phyloP scores from a whole-genome alignment of 2,329 filamentous ascomycete genomes.

The Setomelanomma holmii region DNA sequence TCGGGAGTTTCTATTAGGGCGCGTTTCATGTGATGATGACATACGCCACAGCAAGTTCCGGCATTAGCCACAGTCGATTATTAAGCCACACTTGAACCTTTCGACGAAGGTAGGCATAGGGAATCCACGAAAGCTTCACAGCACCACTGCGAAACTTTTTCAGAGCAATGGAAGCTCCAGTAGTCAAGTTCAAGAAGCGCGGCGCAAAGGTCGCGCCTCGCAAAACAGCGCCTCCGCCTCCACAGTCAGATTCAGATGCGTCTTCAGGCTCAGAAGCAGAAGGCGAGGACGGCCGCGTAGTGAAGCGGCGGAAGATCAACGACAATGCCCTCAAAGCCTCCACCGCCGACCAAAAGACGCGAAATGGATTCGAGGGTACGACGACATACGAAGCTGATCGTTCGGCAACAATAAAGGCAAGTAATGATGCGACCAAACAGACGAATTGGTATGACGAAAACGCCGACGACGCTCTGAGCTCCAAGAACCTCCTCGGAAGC shows the following conservation, averaged over 20 bases:
- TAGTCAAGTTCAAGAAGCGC: conserved; percentile 86
- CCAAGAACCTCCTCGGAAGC: conserved; percentile 66
- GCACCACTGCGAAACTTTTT: too few relatives aligned
- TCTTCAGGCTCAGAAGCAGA: conserved; percentile 79
- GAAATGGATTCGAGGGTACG: conserved; percentile 49
- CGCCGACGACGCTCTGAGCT: conserved; percentile 57
- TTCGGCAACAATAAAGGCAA: conserved; percentile 66
- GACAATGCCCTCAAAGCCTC: conserved; percentile 71
- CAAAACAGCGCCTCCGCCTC: conserved; percentile 83
- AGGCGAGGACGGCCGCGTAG: conserved; percentile 66
- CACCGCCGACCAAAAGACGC: conserved; percentile 59
- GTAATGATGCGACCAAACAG: conserved; percentile 88
- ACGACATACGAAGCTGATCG: conserved; percentile 68
- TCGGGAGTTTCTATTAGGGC: too few relatives aligned
- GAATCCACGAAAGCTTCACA: conserved; percentile 7
- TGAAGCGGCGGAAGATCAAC: conserved; percentile 80
- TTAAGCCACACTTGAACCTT: too few relatives aligned
- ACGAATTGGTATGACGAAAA: conserved; percentile 88
- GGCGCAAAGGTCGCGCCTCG: conserved; percentile 77
- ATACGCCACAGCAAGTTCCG: too few relatives aligned
- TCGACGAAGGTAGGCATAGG: too few relatives aligned
- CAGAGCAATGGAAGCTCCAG: conserved; percentile 56
- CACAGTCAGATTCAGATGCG: conserved; percentile 60
- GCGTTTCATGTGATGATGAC: too few relatives aligned
- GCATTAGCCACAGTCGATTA: too few relatives aligned